Base-by-base conservation (phyloP, 2,329 filamentous ascomycete genomes). In the Venturiaceae sp. region DNA sequence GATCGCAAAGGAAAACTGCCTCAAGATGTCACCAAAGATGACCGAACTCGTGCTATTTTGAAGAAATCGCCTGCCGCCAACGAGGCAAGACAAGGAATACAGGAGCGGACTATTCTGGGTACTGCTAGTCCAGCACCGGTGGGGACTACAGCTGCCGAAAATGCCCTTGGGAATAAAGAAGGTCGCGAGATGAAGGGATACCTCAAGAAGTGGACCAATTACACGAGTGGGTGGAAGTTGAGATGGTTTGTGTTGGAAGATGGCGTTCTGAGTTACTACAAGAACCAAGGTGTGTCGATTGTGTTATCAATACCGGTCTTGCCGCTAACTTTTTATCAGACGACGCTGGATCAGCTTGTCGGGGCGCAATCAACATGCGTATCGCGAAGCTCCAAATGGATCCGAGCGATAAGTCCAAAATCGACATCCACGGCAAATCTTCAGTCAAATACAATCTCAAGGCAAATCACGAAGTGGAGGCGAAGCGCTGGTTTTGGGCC, bases 141-240 rank as follows among this genome's bases (percentile, higher is more conserved):
- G 1, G 77, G 84, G 16, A 77, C 80, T 9, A 82, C 88, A 63
- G 77, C 82, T 21, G 72, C 68, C 3, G 72, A 72, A 13, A 64
- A 63, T 62, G 16, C 47, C 62, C 9, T 60, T 67, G 88, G 87
- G 28, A 87, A 88, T 16, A 91, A 92, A 64, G 94, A 99, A 68
- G 88, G 89, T 19, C 83, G 92, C 53, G 92, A 97, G 73, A 97
- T 99, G 89, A 96, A 95, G 75, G 94, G 94, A 6, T 99, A 97
- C 71, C 78, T 99, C 59, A 97, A 96, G 75, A 99, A 99, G 72
- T 99, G 94, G 94, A 99, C 94, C 53, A 99, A 99, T 71, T 99
- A 99, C 71, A 92, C 92, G 23, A 92, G 89, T 69, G 94, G 94
- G 8, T 99, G 96, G 75, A 96, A 99, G 75, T 73, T 99, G 63